These are phyloP conservation scores for Eleusine indica DNA, from an alignment of 176 grass and related monocot genomes.

Conservation along the genomic window DNA sequence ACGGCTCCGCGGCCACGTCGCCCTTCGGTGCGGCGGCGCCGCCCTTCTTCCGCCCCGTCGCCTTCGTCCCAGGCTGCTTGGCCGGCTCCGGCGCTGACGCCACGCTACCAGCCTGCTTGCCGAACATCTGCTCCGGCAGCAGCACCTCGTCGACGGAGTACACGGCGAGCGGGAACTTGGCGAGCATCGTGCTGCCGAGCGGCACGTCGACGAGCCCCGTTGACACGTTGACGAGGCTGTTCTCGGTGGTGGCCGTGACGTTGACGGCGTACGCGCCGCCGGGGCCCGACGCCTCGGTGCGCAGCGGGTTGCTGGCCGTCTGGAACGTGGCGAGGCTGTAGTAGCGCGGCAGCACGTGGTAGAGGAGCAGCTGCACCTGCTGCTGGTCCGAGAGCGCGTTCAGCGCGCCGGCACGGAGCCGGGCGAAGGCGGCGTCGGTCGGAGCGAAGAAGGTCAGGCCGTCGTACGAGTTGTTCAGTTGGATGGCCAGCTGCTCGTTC, in stretches of 20 bases:
- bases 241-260: slow-evolving; percentile 52
- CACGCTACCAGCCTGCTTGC: slow-evolving; percentile 11
- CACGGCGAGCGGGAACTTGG: slow-evolving; percentile 51
- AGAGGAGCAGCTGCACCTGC: slow-evolving; percentile 58
- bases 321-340: slow-evolving; percentile 56
- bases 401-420: slow-evolving; percentile 49
- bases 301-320: slow-evolving; percentile 72
- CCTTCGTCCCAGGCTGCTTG: background rate
- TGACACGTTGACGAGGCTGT: slow-evolving; percentile 55
- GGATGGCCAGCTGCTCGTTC: slow-evolving; percentile 53
- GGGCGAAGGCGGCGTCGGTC: slow-evolving; percentile 63
- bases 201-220: slow-evolving; percentile 50
- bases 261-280: slow-evolving; percentile 61
- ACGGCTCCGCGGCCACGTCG: background rate
- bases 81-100: slow-evolving; percentile 29
- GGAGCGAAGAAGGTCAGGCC: slow-evolving; percentile 70
- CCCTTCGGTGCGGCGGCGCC: slow-evolving; percentile 6
- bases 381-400: slow-evolving; percentile 55
- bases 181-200: slow-evolving; percentile 39
- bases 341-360: slow-evolving; percentile 65
- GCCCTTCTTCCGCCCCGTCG: background rate
- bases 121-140: slow-evolving; percentile 47
- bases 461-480: slow-evolving; percentile 69
- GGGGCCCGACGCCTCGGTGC: slow-evolving; percentile 64
- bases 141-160: slow-evolving; percentile 58